Percentiles rank a stretch among this genome's conserved stretches.
These are phyloP conservation scores for Achaetomiella virescens DNA, from an alignment of 495 filamentous ascomycete genomes.

Conservation along the genomic window DNA sequence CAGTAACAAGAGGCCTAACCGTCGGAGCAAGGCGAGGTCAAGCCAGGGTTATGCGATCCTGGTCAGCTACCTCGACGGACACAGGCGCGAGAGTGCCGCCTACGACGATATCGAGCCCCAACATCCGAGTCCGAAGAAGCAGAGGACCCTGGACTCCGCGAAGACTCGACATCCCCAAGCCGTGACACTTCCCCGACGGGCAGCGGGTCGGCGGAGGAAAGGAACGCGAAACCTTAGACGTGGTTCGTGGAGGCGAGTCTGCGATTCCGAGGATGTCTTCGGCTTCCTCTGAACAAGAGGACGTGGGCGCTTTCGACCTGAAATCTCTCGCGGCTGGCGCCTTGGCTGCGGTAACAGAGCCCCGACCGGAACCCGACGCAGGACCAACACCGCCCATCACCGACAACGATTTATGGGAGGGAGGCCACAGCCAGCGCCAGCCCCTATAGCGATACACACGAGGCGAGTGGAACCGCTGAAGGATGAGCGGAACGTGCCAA, in stretches of 20 bases:
- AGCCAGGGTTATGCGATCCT: conserved; percentile 51
- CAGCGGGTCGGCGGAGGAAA: neutral
- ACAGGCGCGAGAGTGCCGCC: conserved; percentile 43
- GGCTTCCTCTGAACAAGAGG: conserved; percentile 17
- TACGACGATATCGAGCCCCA: conserved; percentile 34
- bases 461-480: conserved; percentile 11
- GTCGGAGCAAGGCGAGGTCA: conserved; percentile 36
- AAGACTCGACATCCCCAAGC: conserved; percentile 15
- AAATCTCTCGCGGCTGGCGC: conserved; percentile 39
- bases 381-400: conserved; percentile 23
- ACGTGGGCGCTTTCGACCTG: conserved; percentile 33
- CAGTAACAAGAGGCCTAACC: conserved; percentile 36
- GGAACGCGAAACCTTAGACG: conserved; percentile 1
- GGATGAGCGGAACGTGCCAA: conserved; percentile 14
- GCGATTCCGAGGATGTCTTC: conserved; percentile 7
- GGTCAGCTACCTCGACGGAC: conserved; percentile 45
- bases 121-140: conserved; percentile 27
- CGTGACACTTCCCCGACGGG: conserved; percentile 8
- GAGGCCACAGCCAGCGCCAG: conserved; percentile 15
- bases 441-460: conserved; percentile 18
- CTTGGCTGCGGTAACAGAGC: conserved; percentile 26
- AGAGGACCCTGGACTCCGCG: conserved; percentile 12
- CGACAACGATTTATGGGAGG: conserved; percentile 23
- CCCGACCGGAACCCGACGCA: conserved; percentile 24
- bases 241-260: conserved; percentile 16